phyloP scores from a whole-genome alignment of 2,329 filamentous ascomycete species.

The Ascochyta rabiei region DNA sequence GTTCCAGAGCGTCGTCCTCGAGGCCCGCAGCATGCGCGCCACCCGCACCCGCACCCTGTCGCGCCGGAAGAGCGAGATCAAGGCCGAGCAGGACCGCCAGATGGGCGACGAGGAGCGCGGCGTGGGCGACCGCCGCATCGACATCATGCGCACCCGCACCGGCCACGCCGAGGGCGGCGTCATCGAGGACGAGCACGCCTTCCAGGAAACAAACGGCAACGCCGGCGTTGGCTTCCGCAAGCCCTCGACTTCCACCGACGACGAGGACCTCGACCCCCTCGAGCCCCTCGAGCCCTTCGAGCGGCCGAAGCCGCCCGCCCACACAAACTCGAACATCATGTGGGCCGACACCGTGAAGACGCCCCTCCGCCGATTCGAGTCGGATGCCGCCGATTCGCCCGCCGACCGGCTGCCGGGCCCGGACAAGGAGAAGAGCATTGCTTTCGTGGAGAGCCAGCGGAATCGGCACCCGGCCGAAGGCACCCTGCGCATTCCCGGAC shows the following conservation, averaged over 20 bases:
- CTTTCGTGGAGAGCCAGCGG: slow-evolving; percentile 83
- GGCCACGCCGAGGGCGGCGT: slow-evolving; percentile 61
- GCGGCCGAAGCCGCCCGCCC: slow-evolving; percentile 18
- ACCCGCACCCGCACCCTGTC: slow-evolving; percentile 65
- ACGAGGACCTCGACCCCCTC: slow-evolving; percentile 28
- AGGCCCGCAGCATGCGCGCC: slow-evolving; percentile 68
- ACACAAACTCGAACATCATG: slow-evolving; percentile 24
- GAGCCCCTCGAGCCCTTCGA: slow-evolving; percentile 27
- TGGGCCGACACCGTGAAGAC: slow-evolving; percentile 33
- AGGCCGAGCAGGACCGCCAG: slow-evolving; percentile 53
- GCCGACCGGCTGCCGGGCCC: slow-evolving; percentile 59
- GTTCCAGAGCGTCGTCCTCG: slow-evolving; percentile 81
- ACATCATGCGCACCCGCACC: slow-evolving; percentile 65
- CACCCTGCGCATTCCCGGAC: slow-evolving; percentile 86
- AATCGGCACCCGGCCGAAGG: slow-evolving; percentile 74
- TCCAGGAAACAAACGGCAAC: slow-evolving; percentile 54
- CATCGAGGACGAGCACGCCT: slow-evolving; percentile 57
- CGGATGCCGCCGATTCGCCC: slow-evolving; percentile 69
- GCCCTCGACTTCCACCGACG: slow-evolving; percentile 2
- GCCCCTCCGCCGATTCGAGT: slow-evolving; percentile 58
- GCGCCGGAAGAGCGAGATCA: slow-evolving; percentile 56
- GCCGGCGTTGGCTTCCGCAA: slow-evolving; percentile 17
- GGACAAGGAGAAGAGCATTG: slow-evolving; percentile 79
- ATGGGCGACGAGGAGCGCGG: slow-evolving; percentile 63
- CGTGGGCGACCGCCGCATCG: slow-evolving; percentile 70